phyloP scores from a whole-genome alignment of 169 alveolate genomes.

The Plasmodium vivax region DNA sequence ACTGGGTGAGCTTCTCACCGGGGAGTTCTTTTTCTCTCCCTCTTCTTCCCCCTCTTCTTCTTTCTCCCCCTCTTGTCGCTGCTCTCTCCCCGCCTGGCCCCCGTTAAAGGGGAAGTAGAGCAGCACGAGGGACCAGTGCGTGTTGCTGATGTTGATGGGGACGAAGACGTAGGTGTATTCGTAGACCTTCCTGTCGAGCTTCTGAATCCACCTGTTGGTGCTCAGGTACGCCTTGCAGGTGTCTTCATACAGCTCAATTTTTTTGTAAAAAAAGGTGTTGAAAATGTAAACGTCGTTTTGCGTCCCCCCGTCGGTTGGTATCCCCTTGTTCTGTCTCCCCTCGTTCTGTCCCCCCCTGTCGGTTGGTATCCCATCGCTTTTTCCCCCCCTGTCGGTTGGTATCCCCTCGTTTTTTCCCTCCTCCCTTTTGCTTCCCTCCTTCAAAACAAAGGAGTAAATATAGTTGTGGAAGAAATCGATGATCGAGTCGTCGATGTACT shows the following conservation, averaged over 20 bases:
- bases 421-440: neutral
- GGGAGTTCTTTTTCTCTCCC: neutral
- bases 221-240: constrained; percentile 75
- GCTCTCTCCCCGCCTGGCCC: neutral
- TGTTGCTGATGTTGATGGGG: constrained; percentile 75
- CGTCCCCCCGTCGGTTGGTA: constrained; percentile 3
- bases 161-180: constrained; percentile 74
- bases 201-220: constrained; percentile 79
- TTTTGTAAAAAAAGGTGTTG: constrained; percentile 77
- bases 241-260: constrained; percentile 76
- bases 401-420: too few relatives aligned
- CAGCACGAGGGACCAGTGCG: constrained; percentile 80
- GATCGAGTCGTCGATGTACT: constrained; percentile 78
- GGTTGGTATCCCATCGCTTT: too few relatives aligned
- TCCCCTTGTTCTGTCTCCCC: too few relatives aligned
- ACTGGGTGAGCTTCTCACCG: neutral
- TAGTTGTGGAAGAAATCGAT: constrained; percentile 78
- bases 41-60: neutral
- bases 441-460: constrained; percentile 56
- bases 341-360: too few relatives aligned
- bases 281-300: constrained; percentile 71
- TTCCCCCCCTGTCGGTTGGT: too few relatives aligned
- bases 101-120: constrained; percentile 73
- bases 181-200: constrained; percentile 72
- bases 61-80: neutral